phyloP scores from a whole-genome alignment of 2,329 filamentous ascomycete genomes.

The Penicillium sclerotigenum region DNA sequence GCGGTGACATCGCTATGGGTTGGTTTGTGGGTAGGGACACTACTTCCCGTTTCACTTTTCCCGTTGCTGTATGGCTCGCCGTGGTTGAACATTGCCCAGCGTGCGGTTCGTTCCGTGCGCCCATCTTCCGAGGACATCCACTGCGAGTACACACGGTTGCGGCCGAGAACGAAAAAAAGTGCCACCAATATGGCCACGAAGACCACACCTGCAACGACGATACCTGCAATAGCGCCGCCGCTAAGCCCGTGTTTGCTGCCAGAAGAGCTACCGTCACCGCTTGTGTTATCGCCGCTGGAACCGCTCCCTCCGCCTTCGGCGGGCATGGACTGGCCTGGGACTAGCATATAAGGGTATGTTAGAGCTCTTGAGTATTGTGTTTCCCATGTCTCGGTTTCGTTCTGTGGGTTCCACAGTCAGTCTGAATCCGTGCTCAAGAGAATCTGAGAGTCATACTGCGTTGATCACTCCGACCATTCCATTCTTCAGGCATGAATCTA shows the following conservation, averaged over 20 bases:
- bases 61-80: conserved; percentile 9
- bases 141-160: conserved; percentile 34
- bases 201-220: conserved; percentile 53
- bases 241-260: conserved; percentile 26
- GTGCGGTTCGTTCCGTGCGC: conserved; percentile 31
- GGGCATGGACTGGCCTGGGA: conserved; percentile 56
- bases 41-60: conserved; percentile 19
- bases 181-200: conserved; percentile 48
- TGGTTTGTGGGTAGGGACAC: background rate
- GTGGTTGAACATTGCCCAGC: conserved; percentile 31
- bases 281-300: background rate
- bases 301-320: conserved; percentile 48
- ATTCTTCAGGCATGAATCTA: conserved; percentile 60
- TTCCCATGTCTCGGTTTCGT: conserved; percentile 49
- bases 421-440: background rate
- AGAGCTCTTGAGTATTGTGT: conserved; percentile 49
- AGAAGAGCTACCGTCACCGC: background rate
- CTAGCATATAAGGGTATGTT: conserved; percentile 52
- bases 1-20: conserved; percentile 6
- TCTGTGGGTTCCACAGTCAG: conserved; percentile 30
- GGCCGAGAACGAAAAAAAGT: conserved; percentile 37
- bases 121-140: conserved; percentile 37
- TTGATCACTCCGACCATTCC: conserved; percentile 78
- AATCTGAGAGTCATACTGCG: conserved; percentile 46
- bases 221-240: conserved; percentile 58